Conservation (phyloP, 2,329 filamentous ascomycete species). For the Coniochaeta sp. region DNA sequence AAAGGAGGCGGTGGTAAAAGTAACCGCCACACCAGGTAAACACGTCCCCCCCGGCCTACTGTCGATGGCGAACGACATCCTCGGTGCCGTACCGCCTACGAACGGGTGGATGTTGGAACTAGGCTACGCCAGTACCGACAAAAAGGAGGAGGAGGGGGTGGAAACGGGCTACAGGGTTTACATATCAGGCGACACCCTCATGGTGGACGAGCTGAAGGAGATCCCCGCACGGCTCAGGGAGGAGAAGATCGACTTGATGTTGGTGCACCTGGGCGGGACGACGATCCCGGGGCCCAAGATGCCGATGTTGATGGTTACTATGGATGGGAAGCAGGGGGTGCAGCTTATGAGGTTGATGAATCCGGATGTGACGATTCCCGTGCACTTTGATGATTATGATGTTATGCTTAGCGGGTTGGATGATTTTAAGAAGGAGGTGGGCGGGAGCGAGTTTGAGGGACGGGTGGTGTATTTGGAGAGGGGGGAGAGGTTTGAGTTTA, state of each 20-base stretch:
- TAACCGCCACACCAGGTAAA: constrained; percentile 59
- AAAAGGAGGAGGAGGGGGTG: constrained; percentile 20
- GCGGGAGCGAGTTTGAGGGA: constrained; percentile 39
- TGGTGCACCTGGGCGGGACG: constrained; percentile 59
- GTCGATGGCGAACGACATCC: constrained; percentile 28
- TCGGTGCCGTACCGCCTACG: constrained; percentile 48
- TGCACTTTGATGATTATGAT: constrained; percentile 60
- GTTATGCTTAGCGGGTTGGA: constrained; percentile 52
- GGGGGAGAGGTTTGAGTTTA: constrained; percentile 49
- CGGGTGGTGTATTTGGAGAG: constrained; percentile 56
- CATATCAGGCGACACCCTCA: constrained; percentile 59
- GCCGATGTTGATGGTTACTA: constrained; percentile 60
- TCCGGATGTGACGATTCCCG: constrained; percentile 55
- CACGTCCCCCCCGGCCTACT: constrained; percentile 43
- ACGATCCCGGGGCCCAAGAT: constrained; percentile 53
- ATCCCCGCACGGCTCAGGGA: constrained; percentile 49
- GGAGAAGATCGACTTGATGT: constrained; percentile 56
- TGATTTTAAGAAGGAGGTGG: constrained; percentile 52
- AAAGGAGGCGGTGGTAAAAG: constrained; percentile 40
- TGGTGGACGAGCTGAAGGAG: constrained; percentile 54
- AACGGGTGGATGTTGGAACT: constrained; percentile 63
- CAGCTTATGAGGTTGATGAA: constrained; percentile 52
- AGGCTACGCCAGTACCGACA: constrained; percentile 37
- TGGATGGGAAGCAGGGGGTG: constrained; percentile 58
- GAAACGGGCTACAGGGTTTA: constrained; percentile 51